These are phyloP conservation scores for Austropuccinia psidii DNA, from an alignment of 1,284 basidiomycete species.

Conservation along the genomic window DNA sequence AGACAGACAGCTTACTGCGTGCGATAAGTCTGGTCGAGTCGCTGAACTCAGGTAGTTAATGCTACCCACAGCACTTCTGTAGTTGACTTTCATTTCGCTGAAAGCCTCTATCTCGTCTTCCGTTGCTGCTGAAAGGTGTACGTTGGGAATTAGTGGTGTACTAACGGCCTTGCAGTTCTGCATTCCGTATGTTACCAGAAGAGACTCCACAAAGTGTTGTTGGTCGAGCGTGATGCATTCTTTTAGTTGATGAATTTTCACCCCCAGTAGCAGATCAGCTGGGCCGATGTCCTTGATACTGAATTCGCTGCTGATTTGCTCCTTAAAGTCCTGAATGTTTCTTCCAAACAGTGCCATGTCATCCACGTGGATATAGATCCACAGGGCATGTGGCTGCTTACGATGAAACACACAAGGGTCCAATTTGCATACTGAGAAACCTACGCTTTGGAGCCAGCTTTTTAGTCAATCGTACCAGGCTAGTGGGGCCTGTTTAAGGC, in stretches of 20 bases:
- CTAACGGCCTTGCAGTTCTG: not conserved
- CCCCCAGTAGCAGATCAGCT: not conserved
- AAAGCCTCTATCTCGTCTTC: not conserved
- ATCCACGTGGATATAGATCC: not conserved
- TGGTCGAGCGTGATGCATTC: too few relatives aligned
- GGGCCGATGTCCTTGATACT: too few relatives aligned
- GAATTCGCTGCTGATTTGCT: too few relatives aligned
- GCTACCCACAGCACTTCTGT: not conserved
- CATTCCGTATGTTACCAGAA: not conserved
- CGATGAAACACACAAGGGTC: slow-evolving; percentile 6
- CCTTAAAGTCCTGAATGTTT: too few relatives aligned
- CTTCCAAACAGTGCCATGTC: too few relatives aligned
- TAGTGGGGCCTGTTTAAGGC: not conserved
- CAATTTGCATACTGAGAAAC: not conserved
- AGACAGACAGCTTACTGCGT: not conserved
- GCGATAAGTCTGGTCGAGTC: not conserved
- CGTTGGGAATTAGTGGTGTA: not conserved
- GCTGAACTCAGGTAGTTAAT: not conserved
- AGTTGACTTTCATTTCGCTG: not conserved
- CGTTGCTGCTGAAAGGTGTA: not conserved
- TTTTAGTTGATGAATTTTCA: not conserved
- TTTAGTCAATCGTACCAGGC: not conserved
- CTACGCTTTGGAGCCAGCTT: not conserved
- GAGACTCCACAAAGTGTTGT: not conserved
- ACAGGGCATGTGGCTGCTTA: not conserved